Evolutionary conservation across 2,329 filamentous ascomycete genomes (phyloP).

Genomic region (Sclerotiophoma versabilis): DNA sequence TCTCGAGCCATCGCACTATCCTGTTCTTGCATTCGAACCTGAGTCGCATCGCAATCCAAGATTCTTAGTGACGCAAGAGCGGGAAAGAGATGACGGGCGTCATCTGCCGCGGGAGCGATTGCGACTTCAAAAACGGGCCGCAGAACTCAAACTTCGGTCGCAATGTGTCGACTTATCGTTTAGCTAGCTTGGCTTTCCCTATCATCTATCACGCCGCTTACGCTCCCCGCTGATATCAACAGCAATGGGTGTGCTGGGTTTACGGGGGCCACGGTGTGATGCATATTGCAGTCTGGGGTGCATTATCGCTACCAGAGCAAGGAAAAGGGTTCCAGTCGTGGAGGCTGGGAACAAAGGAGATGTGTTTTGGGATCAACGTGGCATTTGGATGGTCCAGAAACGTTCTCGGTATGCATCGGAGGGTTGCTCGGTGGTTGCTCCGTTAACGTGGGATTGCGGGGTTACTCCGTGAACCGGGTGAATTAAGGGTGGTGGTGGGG

Average conservation of each 20-base stretch:
- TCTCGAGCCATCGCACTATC: background rate
- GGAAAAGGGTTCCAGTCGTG: background rate
- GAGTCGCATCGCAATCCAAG: background rate
- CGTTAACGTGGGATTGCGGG: conserved; percentile 17
- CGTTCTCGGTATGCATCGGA: conserved; percentile 9
- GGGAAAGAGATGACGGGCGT: background rate
- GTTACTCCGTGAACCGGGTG: conserved; percentile 9
- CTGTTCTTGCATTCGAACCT: background rate
- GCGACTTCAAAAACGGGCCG: conserved; percentile 10
- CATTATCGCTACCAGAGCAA: background rate
- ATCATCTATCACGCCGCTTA: conserved; percentile 3
- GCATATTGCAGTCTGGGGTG: conserved; percentile 2
- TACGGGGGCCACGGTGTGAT: conserved; percentile 16
- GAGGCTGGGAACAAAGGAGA: background rate
- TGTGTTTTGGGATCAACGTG: conserved; percentile 8
- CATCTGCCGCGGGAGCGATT: conserved; percentile 7
- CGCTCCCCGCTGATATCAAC: conserved; percentile 12
- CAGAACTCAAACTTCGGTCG: conserved; percentile 11
- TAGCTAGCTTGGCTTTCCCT: conserved; percentile 11
- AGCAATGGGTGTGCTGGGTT: conserved; percentile 10
- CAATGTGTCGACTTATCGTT: conserved; percentile 14
- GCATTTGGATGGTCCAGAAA: conserved; percentile 10
- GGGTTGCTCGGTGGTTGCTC: conserved; percentile 10
- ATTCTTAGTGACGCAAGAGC: conserved; percentile 6
- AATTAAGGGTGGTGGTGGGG: conserved; percentile 7